Conservation (phyloP, 176 grass and related monocot genomes). For the Secale cereale region DNA sequence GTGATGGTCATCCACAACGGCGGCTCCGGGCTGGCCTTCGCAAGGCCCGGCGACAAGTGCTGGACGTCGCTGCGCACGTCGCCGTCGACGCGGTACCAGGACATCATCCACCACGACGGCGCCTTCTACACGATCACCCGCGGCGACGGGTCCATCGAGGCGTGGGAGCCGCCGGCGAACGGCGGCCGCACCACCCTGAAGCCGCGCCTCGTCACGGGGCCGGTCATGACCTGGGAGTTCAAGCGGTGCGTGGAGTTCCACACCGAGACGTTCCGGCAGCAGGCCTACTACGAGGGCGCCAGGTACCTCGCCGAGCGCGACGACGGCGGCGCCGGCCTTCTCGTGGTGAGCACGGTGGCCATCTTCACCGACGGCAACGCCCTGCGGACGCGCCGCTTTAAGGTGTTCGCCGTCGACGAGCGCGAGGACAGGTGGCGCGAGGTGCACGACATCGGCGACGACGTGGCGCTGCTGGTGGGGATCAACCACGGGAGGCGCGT, state of each 20-base stretch:
- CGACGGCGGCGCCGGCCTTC: background rate
- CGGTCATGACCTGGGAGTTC: background rate
- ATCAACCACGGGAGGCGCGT: background rate
- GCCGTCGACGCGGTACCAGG: background rate
- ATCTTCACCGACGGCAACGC: background rate
- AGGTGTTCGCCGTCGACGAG: constrained; percentile 13
- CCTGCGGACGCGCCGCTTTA: background rate
- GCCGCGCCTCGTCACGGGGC: background rate
- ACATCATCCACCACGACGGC: background rate
- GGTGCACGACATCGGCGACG: background rate
- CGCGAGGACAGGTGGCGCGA: background rate
- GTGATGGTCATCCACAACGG: background rate
- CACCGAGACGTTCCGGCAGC: background rate
- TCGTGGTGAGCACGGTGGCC: constrained; percentile 1
- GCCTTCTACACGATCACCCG: background rate
- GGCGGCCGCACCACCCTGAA: background rate
- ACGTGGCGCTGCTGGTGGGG: background rate
- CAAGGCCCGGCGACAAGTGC: background rate
- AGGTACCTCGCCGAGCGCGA: constrained; percentile 10
- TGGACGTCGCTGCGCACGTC: background rate
- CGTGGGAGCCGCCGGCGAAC: background rate
- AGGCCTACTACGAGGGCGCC: constrained; percentile 2
- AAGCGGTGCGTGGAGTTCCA: constrained; percentile 13
- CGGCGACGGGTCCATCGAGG: background rate
- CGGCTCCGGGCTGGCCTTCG: background rate